Conservation (phyloP, 192 early-diverging fungal species). For the Allomyces arbusculus region DNA sequence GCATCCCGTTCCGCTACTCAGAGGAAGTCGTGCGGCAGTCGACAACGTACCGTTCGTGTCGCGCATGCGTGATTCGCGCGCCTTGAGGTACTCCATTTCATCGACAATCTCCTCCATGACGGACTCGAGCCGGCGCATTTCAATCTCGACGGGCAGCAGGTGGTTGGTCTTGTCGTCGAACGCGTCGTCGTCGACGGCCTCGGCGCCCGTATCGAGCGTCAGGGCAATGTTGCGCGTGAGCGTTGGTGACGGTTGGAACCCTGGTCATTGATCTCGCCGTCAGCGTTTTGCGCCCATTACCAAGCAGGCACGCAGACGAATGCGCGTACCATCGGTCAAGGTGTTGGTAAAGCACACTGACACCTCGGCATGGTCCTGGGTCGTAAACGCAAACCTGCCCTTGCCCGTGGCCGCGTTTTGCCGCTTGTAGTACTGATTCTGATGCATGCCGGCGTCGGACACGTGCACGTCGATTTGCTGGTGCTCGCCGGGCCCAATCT, state of each 20-base stretch:
- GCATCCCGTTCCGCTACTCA: too few relatives aligned
- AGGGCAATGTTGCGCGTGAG: slow-evolving; percentile 47
- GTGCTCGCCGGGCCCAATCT: slow-evolving; percentile 44
- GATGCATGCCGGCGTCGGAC: slow-evolving; percentile 44
- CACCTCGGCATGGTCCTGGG: slow-evolving; percentile 66
- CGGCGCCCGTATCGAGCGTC: slow-evolving; percentile 64
- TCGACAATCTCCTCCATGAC: slow-evolving; percentile 53
- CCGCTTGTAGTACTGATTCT: slow-evolving; percentile 52
- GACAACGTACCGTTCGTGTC: slow-evolving; percentile 57
- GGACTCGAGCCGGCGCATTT: slow-evolving; percentile 59
- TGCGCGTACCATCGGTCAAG: slow-evolving; percentile 27
- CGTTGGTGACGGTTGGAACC: slow-evolving; percentile 23
- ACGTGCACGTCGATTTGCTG: slow-evolving; percentile 53
- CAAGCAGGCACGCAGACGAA: not conserved
- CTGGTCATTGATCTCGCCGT: slow-evolving; percentile 7
- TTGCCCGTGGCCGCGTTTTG: slow-evolving; percentile 32
- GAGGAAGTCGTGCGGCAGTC: too few relatives aligned
- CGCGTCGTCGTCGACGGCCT: slow-evolving; percentile 53
- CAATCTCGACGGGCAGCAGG: slow-evolving; percentile 71
- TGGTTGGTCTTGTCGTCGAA: slow-evolving; percentile 50
- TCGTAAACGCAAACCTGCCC: slow-evolving; percentile 53
- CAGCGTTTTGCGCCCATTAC: not conserved
- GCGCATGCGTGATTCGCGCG: slow-evolving; percentile 59
- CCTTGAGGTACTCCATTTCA: slow-evolving; percentile 71
- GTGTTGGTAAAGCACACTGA: slow-evolving; percentile 68